Base-by-base conservation (phyloP, 1,139 yeast species). In the Sugiyamaella paludigena region DNA sequence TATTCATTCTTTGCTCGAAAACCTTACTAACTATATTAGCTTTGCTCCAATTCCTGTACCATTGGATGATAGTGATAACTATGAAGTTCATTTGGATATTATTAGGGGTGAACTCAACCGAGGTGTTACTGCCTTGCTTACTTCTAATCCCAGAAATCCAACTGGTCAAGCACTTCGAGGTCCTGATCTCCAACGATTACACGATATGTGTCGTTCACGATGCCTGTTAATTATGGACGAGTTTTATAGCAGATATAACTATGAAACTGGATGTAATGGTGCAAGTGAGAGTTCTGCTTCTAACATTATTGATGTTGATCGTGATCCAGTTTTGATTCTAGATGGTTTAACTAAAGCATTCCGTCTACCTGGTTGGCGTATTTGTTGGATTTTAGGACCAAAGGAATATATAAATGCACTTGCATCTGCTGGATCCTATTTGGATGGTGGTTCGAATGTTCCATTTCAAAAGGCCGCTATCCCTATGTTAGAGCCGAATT, bases 1-100 rank as follows among this genome's bases (percentile, higher is more conserved):
- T 26, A 10, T n/a, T n/a, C n/a, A n/a, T n/a, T n/a, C n/a, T n/a
- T n/a, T n/a, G n/a, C n/a, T n/a, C n/a, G n/a, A n/a, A n/a, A n/a
- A n/a, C n/a, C 24, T 5, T 19, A 5, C 24, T 19, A 19, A 19
- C 24, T 5, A 19, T 19, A n/a, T n/a, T n/a, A 19, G 24, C 56
- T 81, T 81, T 62, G 78, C 84, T 1, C 85, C 86, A 7, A 80
- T 81, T 49, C 87, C 87, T 1, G 85, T 80, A 9, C 86, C 86
- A 1, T 70, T 81, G 57, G 76, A 74, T 53, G 84, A 81, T 58
- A 70, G 75, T 16, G 86, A 81, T 62, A 77, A 80, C 57, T 81
- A 81, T 65, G 79, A 78, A 51, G 74, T 81, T 38, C 84, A 81
- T 59, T 68, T 81, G 57, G 78, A 79, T 50, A 74, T 78, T 54